Conservation (phyloP, 2,329 filamentous ascomycete genomes). For the Colletotrichum camelliae region DNA sequence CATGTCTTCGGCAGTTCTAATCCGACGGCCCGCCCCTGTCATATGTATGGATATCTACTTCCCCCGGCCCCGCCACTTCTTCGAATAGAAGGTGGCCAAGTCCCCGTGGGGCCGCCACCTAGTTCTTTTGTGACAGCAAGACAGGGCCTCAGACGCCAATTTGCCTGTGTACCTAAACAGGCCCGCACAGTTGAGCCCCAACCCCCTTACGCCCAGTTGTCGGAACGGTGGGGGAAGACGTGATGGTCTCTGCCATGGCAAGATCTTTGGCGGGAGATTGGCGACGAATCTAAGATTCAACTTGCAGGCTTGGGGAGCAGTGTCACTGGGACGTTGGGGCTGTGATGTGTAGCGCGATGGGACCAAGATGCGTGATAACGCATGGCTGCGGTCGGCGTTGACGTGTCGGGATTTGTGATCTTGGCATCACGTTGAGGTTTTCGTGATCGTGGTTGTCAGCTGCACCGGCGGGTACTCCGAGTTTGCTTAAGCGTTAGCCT, state of each 20-base stretch:
- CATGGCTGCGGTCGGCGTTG: neutral
- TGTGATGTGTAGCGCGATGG: neutral
- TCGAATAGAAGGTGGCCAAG: neutral
- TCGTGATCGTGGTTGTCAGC: neutral
- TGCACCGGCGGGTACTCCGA: neutral
- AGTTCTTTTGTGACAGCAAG: neutral
- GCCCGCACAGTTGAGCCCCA: neutral
- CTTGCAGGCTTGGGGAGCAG: neutral
- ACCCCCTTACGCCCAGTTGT: neutral
- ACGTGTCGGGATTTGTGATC: neutral
- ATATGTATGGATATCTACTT: neutral
- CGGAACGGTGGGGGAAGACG: neutral
- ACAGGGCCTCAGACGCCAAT: neutral
- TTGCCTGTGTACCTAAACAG: neutral
- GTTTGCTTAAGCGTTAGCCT: neutral
- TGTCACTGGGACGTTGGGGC: neutral
- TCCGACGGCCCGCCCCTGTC: neutral
- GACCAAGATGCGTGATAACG: neutral
- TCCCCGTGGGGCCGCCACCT: neutral
- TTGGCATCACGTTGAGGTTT: neutral
- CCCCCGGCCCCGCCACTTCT: neutral
- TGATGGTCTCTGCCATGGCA: neutral
- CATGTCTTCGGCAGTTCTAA: neutral
- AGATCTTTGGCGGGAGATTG: neutral
- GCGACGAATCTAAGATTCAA: neutral